Conservation (phyloP, 1,284 basidiomycete genomes). For the Cystobasidium pallidum region DNA sequence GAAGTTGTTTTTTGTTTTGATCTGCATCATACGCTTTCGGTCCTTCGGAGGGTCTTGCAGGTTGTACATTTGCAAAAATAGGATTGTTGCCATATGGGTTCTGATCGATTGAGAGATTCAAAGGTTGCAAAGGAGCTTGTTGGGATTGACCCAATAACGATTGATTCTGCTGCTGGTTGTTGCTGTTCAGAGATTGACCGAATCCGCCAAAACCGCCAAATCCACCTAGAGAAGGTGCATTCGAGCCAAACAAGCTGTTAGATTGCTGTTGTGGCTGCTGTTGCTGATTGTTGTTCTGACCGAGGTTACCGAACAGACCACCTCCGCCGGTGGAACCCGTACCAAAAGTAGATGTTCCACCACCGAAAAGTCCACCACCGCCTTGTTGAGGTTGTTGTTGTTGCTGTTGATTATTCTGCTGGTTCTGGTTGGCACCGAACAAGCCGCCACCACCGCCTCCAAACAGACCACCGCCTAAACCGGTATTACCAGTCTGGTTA, state of each 20-base stretch:
- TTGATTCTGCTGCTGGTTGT: constrained; percentile 52
- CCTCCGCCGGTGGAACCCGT: constrained; percentile 33
- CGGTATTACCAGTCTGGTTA: constrained; percentile 31
- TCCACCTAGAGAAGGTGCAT: constrained; percentile 22
- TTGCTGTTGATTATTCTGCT: constrained; percentile 26
- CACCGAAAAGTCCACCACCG: constrained; percentile 34
- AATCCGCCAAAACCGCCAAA: constrained; percentile 48
- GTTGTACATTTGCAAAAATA: constrained; percentile 58
- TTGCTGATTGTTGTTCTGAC: constrained; percentile 34
- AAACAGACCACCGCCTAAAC: constrained; percentile 10
- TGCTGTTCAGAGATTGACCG: constrained; percentile 57
- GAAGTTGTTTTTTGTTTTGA: constrained; percentile 59
- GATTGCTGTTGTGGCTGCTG: constrained; percentile 56
- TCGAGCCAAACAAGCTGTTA: constrained; percentile 59
- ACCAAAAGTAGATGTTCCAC: constrained; percentile 15
- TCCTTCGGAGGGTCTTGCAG: constrained; percentile 54
- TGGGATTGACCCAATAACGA: constrained; percentile 49
- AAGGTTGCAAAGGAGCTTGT: constrained; percentile 45
- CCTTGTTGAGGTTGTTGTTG: constrained; percentile 26
- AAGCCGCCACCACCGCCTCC: constrained; percentile 22
- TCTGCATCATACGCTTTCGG: constrained; percentile 53
- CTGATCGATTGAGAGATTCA: constrained; percentile 61
- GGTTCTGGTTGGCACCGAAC: constrained; percentile 30
- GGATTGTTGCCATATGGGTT: constrained; percentile 80
- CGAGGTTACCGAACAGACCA: constrained; percentile 43